Conservation (phyloP, 75 land plant species). For the Pinus taeda region DNA sequence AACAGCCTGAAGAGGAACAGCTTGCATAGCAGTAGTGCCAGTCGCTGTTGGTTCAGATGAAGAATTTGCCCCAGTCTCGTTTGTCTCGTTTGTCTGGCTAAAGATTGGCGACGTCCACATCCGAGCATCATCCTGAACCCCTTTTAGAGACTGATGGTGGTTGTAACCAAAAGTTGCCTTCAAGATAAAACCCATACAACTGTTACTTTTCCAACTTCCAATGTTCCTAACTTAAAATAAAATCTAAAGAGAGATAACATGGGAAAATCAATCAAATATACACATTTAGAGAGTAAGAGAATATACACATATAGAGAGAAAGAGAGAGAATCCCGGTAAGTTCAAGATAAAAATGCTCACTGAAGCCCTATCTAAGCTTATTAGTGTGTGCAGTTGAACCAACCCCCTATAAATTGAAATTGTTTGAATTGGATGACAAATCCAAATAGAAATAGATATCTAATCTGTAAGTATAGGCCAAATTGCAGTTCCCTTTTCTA, state of each 20-base stretch:
- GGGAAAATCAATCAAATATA: not conserved
- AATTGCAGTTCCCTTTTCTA: not conserved
- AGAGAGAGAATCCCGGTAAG: not conserved
- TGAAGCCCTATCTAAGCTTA: not conserved
- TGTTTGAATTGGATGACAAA: not conserved
- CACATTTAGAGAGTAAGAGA: not conserved
- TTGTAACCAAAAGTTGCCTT: not conserved
- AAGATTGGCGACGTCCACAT: not conserved
- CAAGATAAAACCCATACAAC: not conserved
- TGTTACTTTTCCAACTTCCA: not conserved
- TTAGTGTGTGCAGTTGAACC: not conserved
- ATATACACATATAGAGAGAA: not conserved
- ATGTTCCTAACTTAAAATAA: too few relatives aligned
- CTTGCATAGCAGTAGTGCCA: not conserved
- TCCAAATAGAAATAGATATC: not conserved
- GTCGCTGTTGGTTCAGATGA: not conserved
- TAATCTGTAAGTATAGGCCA: not conserved
- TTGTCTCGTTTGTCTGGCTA: not conserved
- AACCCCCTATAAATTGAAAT: not conserved
- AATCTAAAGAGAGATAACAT: too few relatives aligned
- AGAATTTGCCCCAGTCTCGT: not conserved
- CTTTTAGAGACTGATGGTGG: conserved; percentile 8
- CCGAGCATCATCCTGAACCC: conserved; percentile 3
- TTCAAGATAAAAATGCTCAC: not conserved
- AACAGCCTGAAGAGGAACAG: not conserved